These are phyloP conservation scores for Leptodontidium sp. DNA, from an alignment of 2,329 filamentous ascomycete genomes.

Conservation along the genomic window DNA sequence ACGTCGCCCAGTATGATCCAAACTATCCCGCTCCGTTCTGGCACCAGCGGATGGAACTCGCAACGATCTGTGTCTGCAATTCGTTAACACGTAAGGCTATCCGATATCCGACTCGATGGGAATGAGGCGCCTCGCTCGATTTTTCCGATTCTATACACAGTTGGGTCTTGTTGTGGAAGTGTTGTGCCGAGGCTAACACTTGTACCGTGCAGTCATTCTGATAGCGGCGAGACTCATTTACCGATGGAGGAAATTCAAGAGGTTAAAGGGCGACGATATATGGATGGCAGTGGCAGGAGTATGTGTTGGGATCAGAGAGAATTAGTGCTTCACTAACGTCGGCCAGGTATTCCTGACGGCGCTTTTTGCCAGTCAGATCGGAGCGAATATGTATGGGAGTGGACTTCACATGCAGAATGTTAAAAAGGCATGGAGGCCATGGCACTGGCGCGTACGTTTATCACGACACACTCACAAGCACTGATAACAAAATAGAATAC, in stretches of 20 bases:
- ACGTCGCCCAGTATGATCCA: conserved; percentile 39
- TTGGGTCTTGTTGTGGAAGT: conserved; percentile 27
- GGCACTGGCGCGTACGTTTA: conserved; percentile 41
- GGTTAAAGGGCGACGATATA: conserved; percentile 43
- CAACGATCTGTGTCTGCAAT: conserved; percentile 40
- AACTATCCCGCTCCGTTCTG: conserved; percentile 38
- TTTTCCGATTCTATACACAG: conserved; percentile 25
- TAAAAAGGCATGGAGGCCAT: conserved; percentile 34
- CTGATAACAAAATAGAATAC: not conserved
- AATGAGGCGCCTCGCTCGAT: not conserved
- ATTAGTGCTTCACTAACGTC: conserved; percentile 21
- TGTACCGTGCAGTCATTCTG: conserved; percentile 35
- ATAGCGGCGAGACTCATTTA: conserved; percentile 42
- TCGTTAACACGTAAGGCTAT: conserved; percentile 41
- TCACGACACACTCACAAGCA: not conserved
- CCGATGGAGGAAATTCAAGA: conserved; percentile 39
- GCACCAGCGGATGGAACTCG: conserved; percentile 43
- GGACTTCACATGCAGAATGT: conserved; percentile 43
- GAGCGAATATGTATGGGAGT: conserved; percentile 40
- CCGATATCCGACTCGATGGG: not conserved
- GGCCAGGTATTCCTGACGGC: conserved; percentile 40
- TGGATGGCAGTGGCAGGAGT: conserved; percentile 45
- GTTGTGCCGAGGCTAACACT: conserved; percentile 20
- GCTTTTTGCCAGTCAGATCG: conserved; percentile 41
- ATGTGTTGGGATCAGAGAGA: conserved; percentile 21